Base-by-base conservation (phyloP, 2,329 filamentous ascomycete species). In the Ascochyta rabiei region DNA sequence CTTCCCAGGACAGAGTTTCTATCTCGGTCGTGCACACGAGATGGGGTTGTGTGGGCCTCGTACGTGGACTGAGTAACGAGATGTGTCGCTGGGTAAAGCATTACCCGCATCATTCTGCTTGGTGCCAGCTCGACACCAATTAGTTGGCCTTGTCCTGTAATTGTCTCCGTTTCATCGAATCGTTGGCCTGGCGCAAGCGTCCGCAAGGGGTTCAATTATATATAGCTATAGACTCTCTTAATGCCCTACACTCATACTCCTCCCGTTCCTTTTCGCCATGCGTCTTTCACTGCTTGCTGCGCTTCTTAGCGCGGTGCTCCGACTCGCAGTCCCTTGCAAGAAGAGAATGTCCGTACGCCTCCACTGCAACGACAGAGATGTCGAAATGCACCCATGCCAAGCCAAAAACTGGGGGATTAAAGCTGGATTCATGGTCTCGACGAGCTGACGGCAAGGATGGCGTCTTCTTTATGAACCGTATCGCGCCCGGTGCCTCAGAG, bases 391-490 rank as follows among this genome's bases (percentile, higher is more conserved):
- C 38, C 15, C 21, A 42, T 23, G 4, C 12, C 30, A 37, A 28
- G 8, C 13, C 23, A 5, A 37, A 31, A 24, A 7, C 23, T 4
- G 28, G 21, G 8, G 38, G 9, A 6, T 3, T 3, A 30, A 19
- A 5, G 12, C 9, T 30, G 4, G 16, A 23, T 4, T 24, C n/a
- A 19, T 37, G 30, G 30, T 49, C 30, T 28, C 38, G 47, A 16
- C 30, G 38, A 30, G 38, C 47, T 19, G 38, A 37, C 28, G 52
- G 53, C 26, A 66, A 64, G 40, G 50, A 60, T 33, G 62, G 57
- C 8, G 56, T 56, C 2, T 56, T 65, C 38, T 53, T 75, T 23
- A 71, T 76, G 70, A 77, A 78, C 54, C 65, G 75, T 7, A 77
- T 77, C 42, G 70, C 51, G 1, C 75, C 75, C 2, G 73, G 69